A percentile compares a stretch with the other conserved stretches of the same genome.
phyloP scores from a whole-genome alignment of 345 rosid species.

The Hypericum androsaemum region DNA sequence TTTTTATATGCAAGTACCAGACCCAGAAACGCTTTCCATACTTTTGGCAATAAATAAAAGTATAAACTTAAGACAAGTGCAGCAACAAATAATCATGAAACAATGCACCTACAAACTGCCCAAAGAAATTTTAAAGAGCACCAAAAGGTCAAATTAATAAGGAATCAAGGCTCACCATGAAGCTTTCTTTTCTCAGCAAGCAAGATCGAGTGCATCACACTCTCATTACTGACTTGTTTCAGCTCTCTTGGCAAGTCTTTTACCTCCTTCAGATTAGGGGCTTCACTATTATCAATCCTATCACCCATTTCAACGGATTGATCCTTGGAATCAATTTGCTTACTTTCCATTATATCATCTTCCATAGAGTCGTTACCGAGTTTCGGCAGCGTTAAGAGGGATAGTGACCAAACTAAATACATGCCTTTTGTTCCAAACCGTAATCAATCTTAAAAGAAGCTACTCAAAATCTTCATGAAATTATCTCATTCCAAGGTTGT shows the following conservation, averaged over 20 bases:
- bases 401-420: no score
- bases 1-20: no score
- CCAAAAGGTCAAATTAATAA: background rate
- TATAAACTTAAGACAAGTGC: background rate
- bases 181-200: slow-evolving; percentile 75
- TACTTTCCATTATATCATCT: slow-evolving; percentile 76
- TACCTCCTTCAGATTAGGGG: slow-evolving; percentile 28
- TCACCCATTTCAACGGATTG: slow-evolving; percentile 42
- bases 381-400: no score
- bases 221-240: slow-evolving; percentile 30
- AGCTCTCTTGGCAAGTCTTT: slow-evolving; percentile 30
- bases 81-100: background rate
- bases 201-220: slow-evolving; percentile 20
- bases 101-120: background rate
- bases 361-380: slow-evolving; percentile 95
- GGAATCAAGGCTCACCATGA: slow-evolving; percentile 41
- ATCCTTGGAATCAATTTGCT: slow-evolving; percentile 60
- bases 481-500: no score
- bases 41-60: no score
- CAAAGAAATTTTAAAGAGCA: background rate
- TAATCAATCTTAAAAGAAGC: no score
- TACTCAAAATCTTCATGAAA: no score
- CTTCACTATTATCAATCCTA: slow-evolving; percentile 38
- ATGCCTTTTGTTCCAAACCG: no score
- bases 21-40: no score